Conservation (phyloP, 768 basidiomycete species). For the Paxillus ammoniavirescens region DNA sequence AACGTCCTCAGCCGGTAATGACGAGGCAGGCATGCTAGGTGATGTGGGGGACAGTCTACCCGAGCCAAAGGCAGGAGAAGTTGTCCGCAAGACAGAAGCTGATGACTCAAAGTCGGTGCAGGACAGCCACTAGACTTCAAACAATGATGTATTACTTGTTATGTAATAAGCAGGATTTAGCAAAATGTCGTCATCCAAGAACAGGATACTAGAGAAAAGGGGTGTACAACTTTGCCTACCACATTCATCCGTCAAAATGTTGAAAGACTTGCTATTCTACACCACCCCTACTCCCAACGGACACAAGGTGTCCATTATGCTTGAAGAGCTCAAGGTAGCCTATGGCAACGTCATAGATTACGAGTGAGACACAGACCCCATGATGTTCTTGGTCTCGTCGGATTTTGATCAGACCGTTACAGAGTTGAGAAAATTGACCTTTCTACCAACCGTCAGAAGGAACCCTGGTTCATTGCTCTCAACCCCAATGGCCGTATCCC, state of each 20-base stretch:
- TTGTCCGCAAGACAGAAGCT: constrained; percentile 12
- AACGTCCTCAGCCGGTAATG: constrained; percentile 23
- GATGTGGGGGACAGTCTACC: constrained; percentile 47
- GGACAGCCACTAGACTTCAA: background rate
- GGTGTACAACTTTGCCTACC: too few species aligned
- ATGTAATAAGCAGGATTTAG: too few species aligned
- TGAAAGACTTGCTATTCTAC: constrained; percentile 31
- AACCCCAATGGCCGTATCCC: constrained; percentile 79
- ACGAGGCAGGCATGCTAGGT: constrained; percentile 36
- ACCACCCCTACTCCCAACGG: constrained; percentile 60
- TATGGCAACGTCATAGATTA: constrained; percentile 49
- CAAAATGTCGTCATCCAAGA: too few species aligned
- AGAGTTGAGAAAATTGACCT: constrained; percentile 58
- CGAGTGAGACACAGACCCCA: constrained; percentile 35
- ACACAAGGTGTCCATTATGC: constrained; percentile 44
- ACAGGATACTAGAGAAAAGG: too few species aligned
- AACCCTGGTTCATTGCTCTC: constrained; percentile 72
- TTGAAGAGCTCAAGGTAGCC: constrained; percentile 61
- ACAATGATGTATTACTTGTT: too few species aligned
- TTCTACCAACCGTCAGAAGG: constrained; percentile 71
- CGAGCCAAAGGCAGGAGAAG: constrained; percentile 16
- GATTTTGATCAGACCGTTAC: constrained; percentile 2
- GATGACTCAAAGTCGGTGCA: constrained; percentile 1
- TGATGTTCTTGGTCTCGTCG: background rate
- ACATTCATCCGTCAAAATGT: too few species aligned